Percentiles rank a stretch among this genome's conserved stretches.
Conservation (phyloP, 768 basidiomycete species). For the Tubosaeta brunneosetosa region DNA sequence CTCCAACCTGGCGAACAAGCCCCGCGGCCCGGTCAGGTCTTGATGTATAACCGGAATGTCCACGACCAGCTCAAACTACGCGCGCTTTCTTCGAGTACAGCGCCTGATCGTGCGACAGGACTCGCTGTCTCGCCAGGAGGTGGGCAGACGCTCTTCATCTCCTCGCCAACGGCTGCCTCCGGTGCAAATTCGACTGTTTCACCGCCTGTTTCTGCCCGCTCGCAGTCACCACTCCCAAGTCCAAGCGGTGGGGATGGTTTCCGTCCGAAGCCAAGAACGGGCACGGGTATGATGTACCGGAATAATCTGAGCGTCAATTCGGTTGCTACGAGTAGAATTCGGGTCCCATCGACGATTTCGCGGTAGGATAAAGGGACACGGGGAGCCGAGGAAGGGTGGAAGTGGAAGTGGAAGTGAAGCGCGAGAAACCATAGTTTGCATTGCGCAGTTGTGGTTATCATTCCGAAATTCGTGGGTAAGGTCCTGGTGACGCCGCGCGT, state of each 20-base stretch:
- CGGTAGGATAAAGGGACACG: conserved; percentile 8
- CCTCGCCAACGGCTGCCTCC: conserved; percentile 4
- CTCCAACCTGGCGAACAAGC: conserved; percentile 23
- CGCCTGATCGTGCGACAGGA: conserved; percentile 2
- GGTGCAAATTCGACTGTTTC: conserved; percentile 7
- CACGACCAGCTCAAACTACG: conserved; percentile 30
- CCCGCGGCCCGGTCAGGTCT: conserved; percentile 22
- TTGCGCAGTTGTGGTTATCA: conserved; percentile 8
- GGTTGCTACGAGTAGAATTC: conserved; percentile 36
- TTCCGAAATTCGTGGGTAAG: conserved; percentile 5
- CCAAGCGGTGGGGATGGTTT: conserved; percentile 15
- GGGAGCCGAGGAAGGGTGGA: not conserved
- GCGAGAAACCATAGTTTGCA: not conserved
- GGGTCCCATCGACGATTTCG: conserved; percentile 27
- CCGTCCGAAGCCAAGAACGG: conserved; percentile 53
- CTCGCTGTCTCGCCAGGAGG: conserved; percentile 16
- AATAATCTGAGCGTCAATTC: conserved; percentile 25
- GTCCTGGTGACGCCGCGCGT: conserved; percentile 2
- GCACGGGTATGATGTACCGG: conserved; percentile 67
- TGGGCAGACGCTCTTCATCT: conserved; percentile 19
- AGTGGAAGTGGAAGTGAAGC: conserved; percentile 1
- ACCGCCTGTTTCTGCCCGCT: conserved; percentile 8
- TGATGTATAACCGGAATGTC: conserved; percentile 33
- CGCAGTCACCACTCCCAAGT: conserved; percentile 21
- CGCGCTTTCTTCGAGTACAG: conserved; percentile 11